Percentiles rank a stretch among this genome's conserved stretches.
Conservation (phyloP, 345 rosid genomes). For the Moricandia arvensis region DNA sequence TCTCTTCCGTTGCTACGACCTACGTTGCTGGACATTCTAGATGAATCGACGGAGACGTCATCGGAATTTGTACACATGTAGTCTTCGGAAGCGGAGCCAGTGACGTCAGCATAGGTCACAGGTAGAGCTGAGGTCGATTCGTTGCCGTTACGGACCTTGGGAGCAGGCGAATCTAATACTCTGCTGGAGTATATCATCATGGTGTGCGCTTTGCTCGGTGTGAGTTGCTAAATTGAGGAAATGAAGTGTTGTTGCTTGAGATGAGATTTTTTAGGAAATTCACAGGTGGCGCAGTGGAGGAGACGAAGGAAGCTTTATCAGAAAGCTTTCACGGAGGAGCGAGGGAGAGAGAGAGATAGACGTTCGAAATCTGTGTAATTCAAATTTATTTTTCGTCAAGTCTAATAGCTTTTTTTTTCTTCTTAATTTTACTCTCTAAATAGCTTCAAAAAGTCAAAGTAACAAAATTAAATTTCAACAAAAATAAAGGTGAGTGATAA, state of each 20-base stretch:
- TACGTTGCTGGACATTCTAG: constrained; percentile 43
- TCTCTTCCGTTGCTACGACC: constrained; percentile 37
- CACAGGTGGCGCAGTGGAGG: constrained; percentile 11
- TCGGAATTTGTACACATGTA: constrained; percentile 38
- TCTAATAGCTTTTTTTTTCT: too few species aligned
- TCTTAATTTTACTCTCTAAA: background rate
- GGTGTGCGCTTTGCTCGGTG: background rate
- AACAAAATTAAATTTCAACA: too few species aligned
- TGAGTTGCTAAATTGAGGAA: background rate
- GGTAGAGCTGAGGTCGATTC: constrained; percentile 33
- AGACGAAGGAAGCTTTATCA: constrained; percentile 24
- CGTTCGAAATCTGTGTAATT: constrained; percentile 27
- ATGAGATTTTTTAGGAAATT: background rate
- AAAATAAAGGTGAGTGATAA: too few species aligned
- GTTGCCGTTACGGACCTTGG: constrained; percentile 62
- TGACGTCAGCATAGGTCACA: constrained; percentile 39
- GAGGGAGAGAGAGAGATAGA: constrained; percentile 19
- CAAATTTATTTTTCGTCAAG: background rate
- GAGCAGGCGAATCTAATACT: constrained; percentile 50
- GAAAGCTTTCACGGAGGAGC: constrained; percentile 14
- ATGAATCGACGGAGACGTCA: constrained; percentile 61
- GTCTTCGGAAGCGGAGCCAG: constrained; percentile 57
- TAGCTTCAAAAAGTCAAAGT: too few species aligned
- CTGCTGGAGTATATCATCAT: constrained; percentile 32
- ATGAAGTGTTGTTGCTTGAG: too few species aligned